These are phyloP conservation scores for Kwoniella dejecticola DNA, from an alignment of 768 basidiomycete genomes.

Conservation along the genomic window DNA sequence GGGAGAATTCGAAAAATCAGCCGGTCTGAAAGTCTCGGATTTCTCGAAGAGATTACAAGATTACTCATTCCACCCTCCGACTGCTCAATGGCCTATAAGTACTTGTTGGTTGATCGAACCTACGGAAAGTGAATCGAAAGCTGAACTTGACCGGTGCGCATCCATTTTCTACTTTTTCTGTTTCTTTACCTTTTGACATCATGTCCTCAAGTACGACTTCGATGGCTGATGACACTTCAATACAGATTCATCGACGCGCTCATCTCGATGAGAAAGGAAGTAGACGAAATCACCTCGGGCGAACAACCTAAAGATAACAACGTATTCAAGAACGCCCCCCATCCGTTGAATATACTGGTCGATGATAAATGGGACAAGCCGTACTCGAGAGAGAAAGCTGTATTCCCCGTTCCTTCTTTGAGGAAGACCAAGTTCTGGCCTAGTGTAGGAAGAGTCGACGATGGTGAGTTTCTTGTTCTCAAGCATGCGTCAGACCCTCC, in stretches of 20 bases:
- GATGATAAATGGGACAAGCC: conserved; percentile 90
- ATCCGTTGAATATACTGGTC: conserved; percentile 74
- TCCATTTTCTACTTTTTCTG: too few species aligned
- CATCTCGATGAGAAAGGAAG: conserved; percentile 93
- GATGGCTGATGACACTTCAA: too few species aligned
- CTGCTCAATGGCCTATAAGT: conserved; percentile 96
- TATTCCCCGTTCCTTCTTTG: conserved; percentile 80
- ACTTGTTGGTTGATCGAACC: conserved; percentile 83
- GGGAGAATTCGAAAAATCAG: conserved; percentile 87
- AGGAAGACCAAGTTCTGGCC: conserved; percentile 96
- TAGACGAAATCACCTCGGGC: conserved; percentile 79
- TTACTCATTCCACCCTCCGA: conserved; percentile 64
- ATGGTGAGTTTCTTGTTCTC: conserved; percentile 64
- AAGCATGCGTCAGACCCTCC: background rate
- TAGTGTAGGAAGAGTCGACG: conserved; percentile 84
- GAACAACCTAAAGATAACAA: conserved; percentile 91
- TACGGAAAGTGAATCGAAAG: conserved; percentile 90
- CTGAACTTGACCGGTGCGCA: conserved; percentile 80
- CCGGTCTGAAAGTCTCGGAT: conserved; percentile 85
- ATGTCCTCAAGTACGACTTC: too few species aligned
- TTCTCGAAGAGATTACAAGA: conserved; percentile 91
- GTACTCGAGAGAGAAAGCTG: conserved; percentile 87
- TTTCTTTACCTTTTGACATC: too few species aligned
- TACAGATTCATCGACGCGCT: conserved; percentile 96
- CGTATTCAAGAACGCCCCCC: conserved; percentile 89